Evolutionary conservation across 2,329 filamentous ascomycete species (phyloP).

Genomic region (Fusarium palustre): DNA sequence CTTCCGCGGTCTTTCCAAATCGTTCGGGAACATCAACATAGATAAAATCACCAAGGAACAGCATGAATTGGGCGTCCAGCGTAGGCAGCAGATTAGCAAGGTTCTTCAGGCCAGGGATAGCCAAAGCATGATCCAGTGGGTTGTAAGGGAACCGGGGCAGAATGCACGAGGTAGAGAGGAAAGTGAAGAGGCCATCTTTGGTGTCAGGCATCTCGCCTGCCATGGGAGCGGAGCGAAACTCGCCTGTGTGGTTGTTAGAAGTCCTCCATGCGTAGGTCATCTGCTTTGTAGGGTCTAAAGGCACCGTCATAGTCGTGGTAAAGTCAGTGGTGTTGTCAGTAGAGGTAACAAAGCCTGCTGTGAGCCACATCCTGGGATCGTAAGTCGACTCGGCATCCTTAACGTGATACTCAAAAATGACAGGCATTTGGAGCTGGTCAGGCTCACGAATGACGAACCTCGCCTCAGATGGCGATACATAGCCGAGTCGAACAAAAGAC

Average conservation of each 20-base stretch:
- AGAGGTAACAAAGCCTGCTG: conserved; percentile 71
- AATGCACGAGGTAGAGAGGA: conserved; percentile 92
- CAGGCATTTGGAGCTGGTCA: conserved; percentile 76
- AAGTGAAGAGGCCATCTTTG: conserved; percentile 81
- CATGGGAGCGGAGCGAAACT: conserved; percentile 81
- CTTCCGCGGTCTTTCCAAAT: conserved; percentile 76
- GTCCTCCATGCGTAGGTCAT: conserved; percentile 85
- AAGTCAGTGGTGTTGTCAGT: conserved; percentile 85
- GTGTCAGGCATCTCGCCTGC: conserved; percentile 71
- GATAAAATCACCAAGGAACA: conserved; percentile 89
- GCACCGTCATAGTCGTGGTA: conserved; percentile 76
- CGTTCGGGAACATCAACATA: conserved; percentile 89
- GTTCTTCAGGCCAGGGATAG: conserved; percentile 82
- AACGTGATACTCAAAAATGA: conserved; percentile 75
- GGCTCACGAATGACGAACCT: conserved; percentile 89
- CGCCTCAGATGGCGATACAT: conserved; percentile 83
- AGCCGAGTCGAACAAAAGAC: conserved; percentile 88
- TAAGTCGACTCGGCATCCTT: conserved; percentile 63
- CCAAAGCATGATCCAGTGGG: conserved; percentile 82
- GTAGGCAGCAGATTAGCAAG: conserved; percentile 78
- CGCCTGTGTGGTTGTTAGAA: conserved; percentile 87
- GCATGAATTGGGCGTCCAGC: conserved; percentile 80
- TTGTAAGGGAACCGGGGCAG: conserved; percentile 92
- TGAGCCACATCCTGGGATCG: conserved; percentile 73
- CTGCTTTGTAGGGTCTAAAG: conserved; percentile 72